A percentile compares a stretch with the other conserved stretches of the same genome.
phyloP scores from a whole-genome alignment of 192 early-diverging fungal species.

The Lobosporangium transversale region DNA sequence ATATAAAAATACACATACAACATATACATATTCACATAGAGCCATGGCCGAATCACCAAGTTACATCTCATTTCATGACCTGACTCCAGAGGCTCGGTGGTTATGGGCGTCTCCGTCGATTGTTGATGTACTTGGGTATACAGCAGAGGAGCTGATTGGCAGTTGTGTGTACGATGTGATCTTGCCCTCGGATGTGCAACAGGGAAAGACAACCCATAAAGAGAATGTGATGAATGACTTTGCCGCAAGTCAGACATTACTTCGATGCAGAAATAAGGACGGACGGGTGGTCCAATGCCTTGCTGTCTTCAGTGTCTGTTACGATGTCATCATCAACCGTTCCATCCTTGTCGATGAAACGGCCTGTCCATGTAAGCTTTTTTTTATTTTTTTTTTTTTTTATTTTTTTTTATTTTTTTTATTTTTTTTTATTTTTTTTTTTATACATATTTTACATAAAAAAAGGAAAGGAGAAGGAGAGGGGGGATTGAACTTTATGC shows the following conservation, averaged over 20 bases:
- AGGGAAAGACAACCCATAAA: constrained; percentile 25
- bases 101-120: constrained; percentile 46
- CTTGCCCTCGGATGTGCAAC: constrained; percentile 35
- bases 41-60: constrained; percentile 19
- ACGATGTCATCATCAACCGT: constrained; percentile 11
- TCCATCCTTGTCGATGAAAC: not conserved
- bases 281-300: constrained; percentile 8
- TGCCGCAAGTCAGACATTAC: constrained; percentile 30
- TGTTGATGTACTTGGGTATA: constrained; percentile 50
- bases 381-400: no score
- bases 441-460: not conserved
- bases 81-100: constrained; percentile 20
- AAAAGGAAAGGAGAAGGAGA: not conserved
- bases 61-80: constrained; percentile 57
- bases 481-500: no score
- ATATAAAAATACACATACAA: no score
- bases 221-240: constrained; percentile 47
- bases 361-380: constrained; percentile 6
- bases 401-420: no score
- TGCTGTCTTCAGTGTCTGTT: constrained; percentile 8
- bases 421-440: not conserved
- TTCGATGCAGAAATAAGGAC: constrained; percentile 41
- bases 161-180: constrained; percentile 27
- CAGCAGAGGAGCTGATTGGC: constrained; percentile 51
- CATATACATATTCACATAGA: no score